Conservation (phyloP, 768 basidiomycete species). For the Dentipellis sp. region DNA sequence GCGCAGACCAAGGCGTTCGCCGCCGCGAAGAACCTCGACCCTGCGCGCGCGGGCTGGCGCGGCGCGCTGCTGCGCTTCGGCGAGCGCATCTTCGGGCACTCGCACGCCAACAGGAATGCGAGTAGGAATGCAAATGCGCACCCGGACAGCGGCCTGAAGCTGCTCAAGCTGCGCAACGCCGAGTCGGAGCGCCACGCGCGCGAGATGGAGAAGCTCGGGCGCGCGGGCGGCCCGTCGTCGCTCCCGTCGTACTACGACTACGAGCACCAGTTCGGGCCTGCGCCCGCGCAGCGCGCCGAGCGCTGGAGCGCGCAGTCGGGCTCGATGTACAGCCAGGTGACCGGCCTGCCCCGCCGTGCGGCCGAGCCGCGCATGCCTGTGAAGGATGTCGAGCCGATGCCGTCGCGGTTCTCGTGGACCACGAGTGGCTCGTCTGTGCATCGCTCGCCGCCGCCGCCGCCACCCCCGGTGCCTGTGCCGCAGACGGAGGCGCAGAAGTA, state of each 20-base stretch:
- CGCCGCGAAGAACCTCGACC: slow-evolving; percentile 41
- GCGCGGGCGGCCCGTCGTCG: slow-evolving; percentile 25
- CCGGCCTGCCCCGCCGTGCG: slow-evolving; percentile 47
- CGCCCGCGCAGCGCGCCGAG: slow-evolving; percentile 5
- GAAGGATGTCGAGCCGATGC: slow-evolving; percentile 22
- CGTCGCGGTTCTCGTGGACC: slow-evolving; percentile 41
- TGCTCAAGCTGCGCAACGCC: slow-evolving; percentile 40
- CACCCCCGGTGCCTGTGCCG: slow-evolving; percentile 20
- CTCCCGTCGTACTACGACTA: slow-evolving; percentile 29
- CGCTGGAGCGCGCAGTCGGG: slow-evolving; percentile 23
- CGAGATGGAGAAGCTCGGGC: slow-evolving; percentile 21
- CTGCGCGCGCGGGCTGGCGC: slow-evolving; percentile 40
- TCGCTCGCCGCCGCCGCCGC: not conserved
- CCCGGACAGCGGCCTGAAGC: slow-evolving; percentile 33
- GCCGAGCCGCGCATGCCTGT: slow-evolving; percentile 74
- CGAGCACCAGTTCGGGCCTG: not conserved
- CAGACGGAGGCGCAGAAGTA: slow-evolving; percentile 55
- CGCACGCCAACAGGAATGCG: not conserved
- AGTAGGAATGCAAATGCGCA: slow-evolving; percentile 16
- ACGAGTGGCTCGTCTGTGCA: slow-evolving; percentile 28
- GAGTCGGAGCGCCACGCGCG: slow-evolving; percentile 41
- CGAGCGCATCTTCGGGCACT: slow-evolving; percentile 25
- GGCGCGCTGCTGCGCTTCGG: slow-evolving; percentile 44
- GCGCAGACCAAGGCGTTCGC: slow-evolving; percentile 61
- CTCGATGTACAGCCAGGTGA: slow-evolving; percentile 62